Evolutionary conservation across 345 rosid genomes (phyloP), one percentile per base, ranked within the genome.

Genomic region (Gossypium sturtianum): DNA sequence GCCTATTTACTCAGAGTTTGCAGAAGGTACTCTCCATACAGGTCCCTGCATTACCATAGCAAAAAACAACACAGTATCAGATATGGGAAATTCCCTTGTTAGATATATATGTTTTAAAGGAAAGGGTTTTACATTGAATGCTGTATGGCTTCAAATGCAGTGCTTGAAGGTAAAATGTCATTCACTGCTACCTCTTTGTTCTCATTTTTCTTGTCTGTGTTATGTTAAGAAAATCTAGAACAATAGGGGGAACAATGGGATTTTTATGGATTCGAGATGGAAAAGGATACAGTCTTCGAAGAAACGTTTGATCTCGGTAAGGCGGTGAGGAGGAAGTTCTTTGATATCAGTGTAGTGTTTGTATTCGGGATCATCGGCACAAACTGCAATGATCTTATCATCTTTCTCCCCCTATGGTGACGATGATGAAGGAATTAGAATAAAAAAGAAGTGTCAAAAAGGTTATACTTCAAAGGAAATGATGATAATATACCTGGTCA

Each of bases 331-430:
- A 61, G 98, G 86, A 68, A 94, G 90, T 76, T 94, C 87, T 76
- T 87, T 92, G 83, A 94, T 88, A 79, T 92, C 97, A 12, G 85
- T 89, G 78, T 82, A 94, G 82, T 94, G 97, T 82, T 84, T 91
- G 80, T 90, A 94, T 81, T 94, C 98, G 3, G 98, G 98, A 86
- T 94, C 98, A 71, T 94, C 98, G 29, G 93, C 97, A 79, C 98
- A 94, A 2, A 94, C 97, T 51, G 98, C 98, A 11, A 94, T 94
- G 77, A 94, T 92, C 85, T 94, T 94, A 81, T 94, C 98, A 75
- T 94, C 98, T 86, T 91, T 94, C 87, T 92, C 97, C 61, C 98
- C 98, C 97, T 92, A 77, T 34, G 5, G 70, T 22, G 15, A 66
- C 8, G 34, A 72, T 12, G 23, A 71, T 20, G 60, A 19, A 68